Conservation (phyloP, 306 rosid genomes). For the Prosopis cineraria region DNA sequence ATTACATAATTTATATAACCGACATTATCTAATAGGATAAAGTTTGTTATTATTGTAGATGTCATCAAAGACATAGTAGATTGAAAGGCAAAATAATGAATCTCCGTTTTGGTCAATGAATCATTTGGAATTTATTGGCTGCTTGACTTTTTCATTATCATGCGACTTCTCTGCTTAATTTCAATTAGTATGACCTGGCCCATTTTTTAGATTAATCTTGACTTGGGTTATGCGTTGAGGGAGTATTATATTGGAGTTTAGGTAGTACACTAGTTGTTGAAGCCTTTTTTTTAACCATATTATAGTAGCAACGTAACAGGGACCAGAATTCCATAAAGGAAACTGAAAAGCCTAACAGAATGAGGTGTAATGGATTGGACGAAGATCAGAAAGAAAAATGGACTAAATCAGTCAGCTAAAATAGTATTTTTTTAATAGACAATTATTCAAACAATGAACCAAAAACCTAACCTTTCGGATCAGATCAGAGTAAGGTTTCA, state of each 20-base stretch:
- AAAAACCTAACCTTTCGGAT: no score
- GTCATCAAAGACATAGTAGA: neutral
- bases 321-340: constrained; percentile 8
- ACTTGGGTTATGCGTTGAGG: constrained; percentile 28
- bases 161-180: neutral
- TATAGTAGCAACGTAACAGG: neutral
- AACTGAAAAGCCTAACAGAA: neutral
- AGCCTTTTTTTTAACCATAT: neutral
- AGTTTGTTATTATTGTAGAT: no score
- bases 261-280: constrained; percentile 13
- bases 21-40: no score
- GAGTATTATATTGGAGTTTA: constrained; percentile 27
- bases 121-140: constrained; percentile 14
- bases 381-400: constrained; percentile 6
- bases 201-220: constrained; percentile 19
- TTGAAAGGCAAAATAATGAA: neutral
- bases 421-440: neutral
- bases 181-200: constrained; percentile 3
- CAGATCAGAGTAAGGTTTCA: neutral
- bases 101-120: neutral
- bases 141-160: constrained; percentile 31
- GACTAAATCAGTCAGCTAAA: constrained; percentile 6
- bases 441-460: neutral
- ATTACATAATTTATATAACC: no score
- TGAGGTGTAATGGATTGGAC: neutral